phyloP scores from a whole-genome alignment of 2,329 filamentous ascomycete species.

The Helicocarpus griseus region DNA sequence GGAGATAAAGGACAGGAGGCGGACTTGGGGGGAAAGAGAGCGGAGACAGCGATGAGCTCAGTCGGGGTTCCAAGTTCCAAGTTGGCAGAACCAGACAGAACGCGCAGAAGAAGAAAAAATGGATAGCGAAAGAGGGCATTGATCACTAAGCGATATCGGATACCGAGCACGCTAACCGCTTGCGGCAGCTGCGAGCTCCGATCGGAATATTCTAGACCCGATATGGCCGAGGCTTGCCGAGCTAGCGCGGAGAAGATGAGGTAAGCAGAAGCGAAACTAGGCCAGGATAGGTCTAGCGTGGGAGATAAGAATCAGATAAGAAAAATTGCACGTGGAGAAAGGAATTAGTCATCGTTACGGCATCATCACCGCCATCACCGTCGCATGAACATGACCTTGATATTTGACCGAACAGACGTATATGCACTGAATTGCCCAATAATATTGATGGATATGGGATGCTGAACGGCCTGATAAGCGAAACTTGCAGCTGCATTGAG shows the following conservation, averaged over 20 bases:
- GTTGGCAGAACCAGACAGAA: too few relatives aligned
- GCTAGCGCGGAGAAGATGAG: not conserved
- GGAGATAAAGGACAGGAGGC: not conserved
- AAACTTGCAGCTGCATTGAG: too few relatives aligned
- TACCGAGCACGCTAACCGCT: not conserved
- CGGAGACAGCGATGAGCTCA: not conserved
- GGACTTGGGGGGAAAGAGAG: not conserved
- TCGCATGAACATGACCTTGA: too few relatives aligned
- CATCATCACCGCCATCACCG: not conserved
- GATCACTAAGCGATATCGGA: not conserved
- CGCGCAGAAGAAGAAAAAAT: not conserved
- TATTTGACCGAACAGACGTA: not conserved
- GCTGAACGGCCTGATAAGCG: too few relatives aligned
- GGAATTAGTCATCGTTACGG: not conserved
- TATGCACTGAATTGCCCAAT: not conserved
- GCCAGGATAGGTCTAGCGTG: not conserved
- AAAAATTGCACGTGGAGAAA: too few relatives aligned
- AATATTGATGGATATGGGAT: not conserved
- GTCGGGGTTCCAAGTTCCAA: not conserved
- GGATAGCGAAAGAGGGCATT: not conserved
- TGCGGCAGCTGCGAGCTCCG: not conserved
- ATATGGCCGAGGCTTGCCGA: not conserved
- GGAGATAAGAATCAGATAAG: not conserved
- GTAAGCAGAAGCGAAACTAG: not conserved
- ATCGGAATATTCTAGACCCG: not conserved